Evolutionary conservation across 2,329 filamentous ascomycete species (phyloP).

Genomic region (Talaromyces sp.): DNA sequence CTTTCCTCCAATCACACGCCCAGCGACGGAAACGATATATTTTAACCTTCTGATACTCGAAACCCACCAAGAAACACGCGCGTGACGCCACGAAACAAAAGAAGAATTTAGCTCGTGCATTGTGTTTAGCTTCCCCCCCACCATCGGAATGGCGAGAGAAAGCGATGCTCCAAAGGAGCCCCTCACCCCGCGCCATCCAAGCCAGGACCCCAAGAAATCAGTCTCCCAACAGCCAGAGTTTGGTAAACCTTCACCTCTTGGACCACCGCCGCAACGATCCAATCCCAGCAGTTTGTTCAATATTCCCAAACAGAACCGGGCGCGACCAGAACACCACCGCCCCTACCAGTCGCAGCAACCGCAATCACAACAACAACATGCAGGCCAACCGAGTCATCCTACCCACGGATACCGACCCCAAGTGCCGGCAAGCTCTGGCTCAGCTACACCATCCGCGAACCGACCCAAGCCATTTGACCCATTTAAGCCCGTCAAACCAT

Average conservation of each 20-base stretch:
- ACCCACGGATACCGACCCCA: constrained; percentile 22
- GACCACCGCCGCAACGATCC: constrained; percentile 42
- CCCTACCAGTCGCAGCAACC: constrained; percentile 9
- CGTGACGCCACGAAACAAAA: neutral
- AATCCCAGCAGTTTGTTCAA: constrained; percentile 55
- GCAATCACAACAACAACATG: constrained; percentile 26
- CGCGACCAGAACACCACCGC: constrained; percentile 56
- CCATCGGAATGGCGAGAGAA: constrained; percentile 53
- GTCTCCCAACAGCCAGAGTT: constrained; percentile 55
- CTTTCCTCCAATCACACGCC: neutral
- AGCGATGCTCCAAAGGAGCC: constrained; percentile 48
- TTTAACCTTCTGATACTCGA: neutral
- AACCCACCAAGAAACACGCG: neutral
- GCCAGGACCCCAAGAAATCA: constrained; percentile 36
- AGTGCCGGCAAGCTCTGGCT: constrained; percentile 18
- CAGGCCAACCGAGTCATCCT: constrained; percentile 9
- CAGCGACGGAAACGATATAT: neutral
- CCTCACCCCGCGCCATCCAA: constrained; percentile 38
- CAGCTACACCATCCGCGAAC: constrained; percentile 26
- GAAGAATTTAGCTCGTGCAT: neutral
- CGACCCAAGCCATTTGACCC: constrained; percentile 41
- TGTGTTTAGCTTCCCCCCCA: neutral
- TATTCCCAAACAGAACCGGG: constrained; percentile 52
- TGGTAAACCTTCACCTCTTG: constrained; percentile 61
- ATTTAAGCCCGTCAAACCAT: constrained; percentile 43